phyloP scores from a whole-genome alignment of 1,284 basidiomycete genomes.

The Exsudoporus floridanus region DNA sequence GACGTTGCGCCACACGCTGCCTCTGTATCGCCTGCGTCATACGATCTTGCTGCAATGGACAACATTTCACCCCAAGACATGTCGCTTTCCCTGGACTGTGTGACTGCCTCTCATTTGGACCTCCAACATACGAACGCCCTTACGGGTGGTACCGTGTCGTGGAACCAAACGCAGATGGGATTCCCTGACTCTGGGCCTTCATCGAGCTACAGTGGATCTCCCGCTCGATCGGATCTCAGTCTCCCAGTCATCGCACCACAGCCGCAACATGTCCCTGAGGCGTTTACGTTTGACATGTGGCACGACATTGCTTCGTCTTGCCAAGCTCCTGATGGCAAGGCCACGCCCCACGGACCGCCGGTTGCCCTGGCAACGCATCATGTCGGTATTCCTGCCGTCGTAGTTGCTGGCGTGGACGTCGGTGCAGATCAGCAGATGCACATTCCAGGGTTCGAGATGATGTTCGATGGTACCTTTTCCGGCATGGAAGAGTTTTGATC shows the following conservation, averaged over 20 bases:
- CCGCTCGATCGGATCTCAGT: constrained; percentile 41
- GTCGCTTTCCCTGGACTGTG: constrained; percentile 9
- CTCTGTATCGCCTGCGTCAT: constrained; percentile 16
- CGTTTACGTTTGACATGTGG: constrained; percentile 28
- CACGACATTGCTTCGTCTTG: constrained; percentile 12
- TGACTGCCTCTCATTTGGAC: constrained; percentile 6
- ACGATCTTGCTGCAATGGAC: constrained; percentile 34
- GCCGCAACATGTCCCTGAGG: constrained; percentile 30
- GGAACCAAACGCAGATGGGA: constrained; percentile 9
- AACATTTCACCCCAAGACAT: constrained; percentile 21
- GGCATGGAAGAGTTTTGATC: constrained; percentile 9
- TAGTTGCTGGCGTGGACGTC: constrained; percentile 16
- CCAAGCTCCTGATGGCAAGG: constrained; percentile 6
- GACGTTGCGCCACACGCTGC: constrained; percentile 21
- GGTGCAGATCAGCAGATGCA: constrained; percentile 10
- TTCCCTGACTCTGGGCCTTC: constrained; percentile 38
- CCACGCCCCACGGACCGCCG: background rate
- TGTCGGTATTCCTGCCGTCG: background rate
- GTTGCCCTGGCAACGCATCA: constrained; percentile 7
- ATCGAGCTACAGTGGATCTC: constrained; percentile 48
- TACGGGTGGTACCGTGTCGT: constrained; percentile 7
- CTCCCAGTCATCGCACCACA: constrained; percentile 37
- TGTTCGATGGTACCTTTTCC: constrained; percentile 16
- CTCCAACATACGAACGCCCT: constrained; percentile 11
- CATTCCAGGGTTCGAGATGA: constrained; percentile 21